Percentiles rank a stretch among this genome's conserved stretches.
phyloP scores from a whole-genome alignment of 1,284 basidiomycete species.

The Boletus mariae region DNA sequence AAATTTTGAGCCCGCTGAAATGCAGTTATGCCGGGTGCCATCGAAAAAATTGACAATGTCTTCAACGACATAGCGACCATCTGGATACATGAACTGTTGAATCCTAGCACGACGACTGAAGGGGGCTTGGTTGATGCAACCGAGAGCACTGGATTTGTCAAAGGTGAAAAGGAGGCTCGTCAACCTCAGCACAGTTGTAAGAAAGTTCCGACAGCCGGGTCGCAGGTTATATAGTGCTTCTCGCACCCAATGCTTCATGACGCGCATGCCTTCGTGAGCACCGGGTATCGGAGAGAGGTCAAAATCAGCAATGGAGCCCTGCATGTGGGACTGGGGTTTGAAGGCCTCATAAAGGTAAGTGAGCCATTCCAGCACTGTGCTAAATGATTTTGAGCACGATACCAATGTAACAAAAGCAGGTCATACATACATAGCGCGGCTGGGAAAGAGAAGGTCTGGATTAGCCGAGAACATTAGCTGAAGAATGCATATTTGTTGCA shows the following conservation, averaged over 20 bases:
- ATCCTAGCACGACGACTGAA: constrained; percentile 4
- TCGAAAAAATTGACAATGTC: constrained; percentile 32
- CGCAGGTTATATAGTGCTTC: constrained; percentile 32
- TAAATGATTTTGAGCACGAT: neutral
- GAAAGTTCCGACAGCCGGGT: constrained; percentile 15
- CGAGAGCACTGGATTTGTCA: constrained; percentile 24
- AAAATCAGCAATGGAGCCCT: constrained; percentile 38
- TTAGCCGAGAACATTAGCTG: constrained; percentile 27
- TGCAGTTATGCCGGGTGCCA: constrained; percentile 12
- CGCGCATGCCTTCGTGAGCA: constrained; percentile 31
- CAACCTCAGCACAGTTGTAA: constrained; percentile 34
- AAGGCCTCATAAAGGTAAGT: constrained; percentile 39
- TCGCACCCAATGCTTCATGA: constrained; percentile 41
- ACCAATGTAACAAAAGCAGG: neutral
- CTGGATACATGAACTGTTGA: constrained; percentile 10
- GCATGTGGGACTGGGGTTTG: constrained; percentile 35
- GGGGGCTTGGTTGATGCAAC: constrained; percentile 17
- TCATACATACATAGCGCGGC: constrained; percentile 20
- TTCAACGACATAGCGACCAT: constrained; percentile 32
- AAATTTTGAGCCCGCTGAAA: constrained; percentile 31
- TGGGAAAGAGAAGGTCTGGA: constrained; percentile 12
- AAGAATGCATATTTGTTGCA: constrained; percentile 48
- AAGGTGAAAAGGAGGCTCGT: constrained; percentile 30
- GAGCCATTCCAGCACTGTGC: constrained; percentile 31
- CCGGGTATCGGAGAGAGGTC: constrained; percentile 36